A percentile compares a stretch with the other conserved stretches of the same genome.
Conservation (phyloP, 2,329 filamentous ascomycete genomes). For the Leptodontidium sp. region DNA sequence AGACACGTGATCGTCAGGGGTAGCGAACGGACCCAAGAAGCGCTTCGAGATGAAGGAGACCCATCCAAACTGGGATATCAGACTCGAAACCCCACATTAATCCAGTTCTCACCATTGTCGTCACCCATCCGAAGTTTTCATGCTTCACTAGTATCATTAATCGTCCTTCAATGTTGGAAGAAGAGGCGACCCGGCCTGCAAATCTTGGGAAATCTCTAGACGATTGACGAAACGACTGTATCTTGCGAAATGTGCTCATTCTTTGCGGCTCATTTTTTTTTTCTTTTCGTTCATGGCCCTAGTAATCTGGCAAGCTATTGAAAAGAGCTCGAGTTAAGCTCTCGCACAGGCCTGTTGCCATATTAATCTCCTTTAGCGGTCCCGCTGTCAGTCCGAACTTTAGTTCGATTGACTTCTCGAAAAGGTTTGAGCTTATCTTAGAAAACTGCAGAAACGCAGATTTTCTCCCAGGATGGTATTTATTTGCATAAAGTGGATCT, state of each 20-base stretch:
- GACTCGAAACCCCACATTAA: slow-evolving; percentile 21
- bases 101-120: slow-evolving; percentile 3
- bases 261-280: slow-evolving; percentile 13
- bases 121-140: slow-evolving; percentile 32
- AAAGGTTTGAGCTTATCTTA: neutral
- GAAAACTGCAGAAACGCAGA: neutral
- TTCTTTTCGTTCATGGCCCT: neutral
- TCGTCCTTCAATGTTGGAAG: slow-evolving; percentile 10
- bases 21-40: slow-evolving; percentile 10
- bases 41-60: slow-evolving; percentile 13
- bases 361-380: neutral
- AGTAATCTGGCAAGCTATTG: neutral
- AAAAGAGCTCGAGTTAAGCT: slow-evolving; percentile 6
- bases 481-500: slow-evolving; percentile 27
- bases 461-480: slow-evolving; percentile 1
- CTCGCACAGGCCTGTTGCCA: neutral
- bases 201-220: slow-evolving; percentile 8
- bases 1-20: slow-evolving; percentile 32
- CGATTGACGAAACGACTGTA: neutral
- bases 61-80: slow-evolving; percentile 9
- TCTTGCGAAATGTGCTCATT: slow-evolving; percentile 15
- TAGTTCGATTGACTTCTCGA: neutral
- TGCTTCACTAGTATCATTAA: slow-evolving; percentile 5
- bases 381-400: slow-evolving; percentile 15
- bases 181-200: slow-evolving; percentile 17